Evolutionary conservation across 805 yeast genomes (phyloP), one percentile per base, ranked within the genome.

Genomic region (Cyberlindnera misumaiensis): DNA sequence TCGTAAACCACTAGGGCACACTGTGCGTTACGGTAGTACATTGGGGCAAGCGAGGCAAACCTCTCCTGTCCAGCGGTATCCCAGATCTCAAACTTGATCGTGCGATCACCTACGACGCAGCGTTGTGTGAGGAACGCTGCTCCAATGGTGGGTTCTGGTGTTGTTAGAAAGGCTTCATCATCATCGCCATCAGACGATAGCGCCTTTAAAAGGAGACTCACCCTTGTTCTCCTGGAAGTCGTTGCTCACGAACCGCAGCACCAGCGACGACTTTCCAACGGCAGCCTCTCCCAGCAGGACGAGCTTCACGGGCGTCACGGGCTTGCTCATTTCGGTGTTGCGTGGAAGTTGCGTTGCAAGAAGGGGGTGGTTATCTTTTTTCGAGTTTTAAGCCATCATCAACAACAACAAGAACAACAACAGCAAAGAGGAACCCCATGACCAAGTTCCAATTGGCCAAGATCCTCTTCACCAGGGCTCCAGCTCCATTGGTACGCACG

Each of bases 31-130:
- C 98, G 75, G 66, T 90, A 90, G 64, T 90, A 90, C 93, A 90
- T 83, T 22, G 97, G 97, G 1, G 97, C 97, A 54, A 90, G 72
- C 18, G 90, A 80, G 12, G 97, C 96, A 68, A 90, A 90, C 47
- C 98, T 67, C 61, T 90, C 98, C 67, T 90, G 97, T 15, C 98
- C 98, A 3, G 97, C 97, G 11, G 97, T 89, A 59, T 89, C 97
- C 74, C 95, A 85, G 43, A 85, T 86, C 58, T 85, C 95, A 59
- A 86, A 88, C 62, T 93, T 90, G 56, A 90, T 85, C 8, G 93
- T 84, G 54, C 82, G 75, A 44, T 80, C 83, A 35, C 93, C 84
- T 55, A 93, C 81, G 16, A 85, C 77, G 56, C 96, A 89, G 55
- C 94, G 78, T 59, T 90, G 97, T 28, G 98, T 90, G 41, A 90